Base-by-base conservation (phyloP, 345 rosid species). In the Boechera retrofracta region DNA sequence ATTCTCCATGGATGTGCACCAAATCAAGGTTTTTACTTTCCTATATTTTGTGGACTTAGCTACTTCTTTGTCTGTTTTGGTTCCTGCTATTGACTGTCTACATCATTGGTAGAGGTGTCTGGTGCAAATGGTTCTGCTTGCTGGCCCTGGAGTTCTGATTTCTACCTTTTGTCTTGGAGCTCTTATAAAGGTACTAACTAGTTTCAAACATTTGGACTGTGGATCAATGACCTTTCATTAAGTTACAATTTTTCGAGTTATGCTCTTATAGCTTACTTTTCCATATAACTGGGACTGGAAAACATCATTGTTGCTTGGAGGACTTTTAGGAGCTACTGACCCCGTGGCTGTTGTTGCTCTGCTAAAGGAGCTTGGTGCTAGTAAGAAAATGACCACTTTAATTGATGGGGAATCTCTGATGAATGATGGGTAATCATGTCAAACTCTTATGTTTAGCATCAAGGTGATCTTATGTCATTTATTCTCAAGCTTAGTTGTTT, bases 281-380 rank as follows among this genome's bases (percentile, higher is more conserved):
- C 98, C 98, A 38, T 94, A 90, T 71, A 54, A 84, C 48, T 92
- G 98, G 98, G 88, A 80, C 64, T 94, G 98, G 98, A 92, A 82
- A 86, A 88, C 87, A 53, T 89, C 98, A 29, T 81, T 94, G 83
- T 83, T 92, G 85, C 98, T 94, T 67, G 98, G 98, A 54, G 98
- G 94, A 58, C 98, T 92, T 77, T 69, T 92, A 77, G 90, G 98
- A 82, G 97, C 97, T 68, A 92, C 98, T 9, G 98, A 94, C 86
- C 98, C 98, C 21, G 98, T 92, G 63, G 97, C 98, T 76, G 98
- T 94, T 69, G 98, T 94, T 74, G 96, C 98, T 78, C 67, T 94
- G 38, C 71, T 92, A 74, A 94, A 88, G 71, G 98, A 94, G 52
- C 90, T 94, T 80, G 98, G 97, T 77, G 96, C 98, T 36, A 92